Percentiles rank a stretch among this genome's conserved stretches.
Conservation (phyloP, 2,329 filamentous ascomycete genomes). For the Aureobasidium sp. region DNA sequence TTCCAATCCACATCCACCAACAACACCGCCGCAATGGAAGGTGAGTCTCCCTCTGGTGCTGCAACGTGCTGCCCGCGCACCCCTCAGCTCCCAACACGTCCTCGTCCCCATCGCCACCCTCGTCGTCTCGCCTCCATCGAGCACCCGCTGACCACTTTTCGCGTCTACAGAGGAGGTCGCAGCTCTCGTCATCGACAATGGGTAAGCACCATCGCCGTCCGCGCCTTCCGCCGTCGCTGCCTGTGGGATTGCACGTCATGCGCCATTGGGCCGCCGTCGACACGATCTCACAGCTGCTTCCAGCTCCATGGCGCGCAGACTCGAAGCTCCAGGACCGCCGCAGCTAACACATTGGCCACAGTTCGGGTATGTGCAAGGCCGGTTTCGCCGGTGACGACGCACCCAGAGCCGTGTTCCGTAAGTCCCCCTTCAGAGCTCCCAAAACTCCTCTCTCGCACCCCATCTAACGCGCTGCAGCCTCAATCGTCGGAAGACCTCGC, state of each 20-base stretch:
- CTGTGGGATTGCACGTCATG: constrained; percentile 24
- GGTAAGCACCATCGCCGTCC: constrained; percentile 57
- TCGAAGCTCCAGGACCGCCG: neutral
- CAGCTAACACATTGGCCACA: constrained; percentile 34
- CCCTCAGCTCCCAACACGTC: constrained; percentile 2
- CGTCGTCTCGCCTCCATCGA: neutral
- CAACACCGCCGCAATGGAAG: constrained; percentile 24
- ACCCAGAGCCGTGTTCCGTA: constrained; percentile 99
- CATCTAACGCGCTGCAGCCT: constrained; percentile 52
- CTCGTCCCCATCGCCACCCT: neutral
- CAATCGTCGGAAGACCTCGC: constrained; percentile 98
- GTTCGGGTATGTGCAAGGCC: constrained; percentile 99
- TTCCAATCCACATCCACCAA: constrained; percentile 1
- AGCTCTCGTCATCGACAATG: constrained; percentile 99
- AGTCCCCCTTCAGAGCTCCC: constrained; percentile 45
- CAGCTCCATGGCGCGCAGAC: constrained; percentile 2
- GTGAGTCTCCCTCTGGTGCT: constrained; percentile 17
- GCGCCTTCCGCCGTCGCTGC: constrained; percentile 22
- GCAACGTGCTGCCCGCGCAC: constrained; percentile 9
- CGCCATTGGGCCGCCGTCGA: constrained; percentile 20
- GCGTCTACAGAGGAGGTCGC: constrained; percentile 87
- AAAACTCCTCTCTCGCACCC: neutral
- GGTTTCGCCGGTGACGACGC: constrained; percentile 99
- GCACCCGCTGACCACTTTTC: constrained; percentile 16
- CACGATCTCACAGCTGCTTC: constrained; percentile 23